phyloP scores from a whole-genome alignment of 1,284 basidiomycete species.

The Fomitopsis schrenkii region DNA sequence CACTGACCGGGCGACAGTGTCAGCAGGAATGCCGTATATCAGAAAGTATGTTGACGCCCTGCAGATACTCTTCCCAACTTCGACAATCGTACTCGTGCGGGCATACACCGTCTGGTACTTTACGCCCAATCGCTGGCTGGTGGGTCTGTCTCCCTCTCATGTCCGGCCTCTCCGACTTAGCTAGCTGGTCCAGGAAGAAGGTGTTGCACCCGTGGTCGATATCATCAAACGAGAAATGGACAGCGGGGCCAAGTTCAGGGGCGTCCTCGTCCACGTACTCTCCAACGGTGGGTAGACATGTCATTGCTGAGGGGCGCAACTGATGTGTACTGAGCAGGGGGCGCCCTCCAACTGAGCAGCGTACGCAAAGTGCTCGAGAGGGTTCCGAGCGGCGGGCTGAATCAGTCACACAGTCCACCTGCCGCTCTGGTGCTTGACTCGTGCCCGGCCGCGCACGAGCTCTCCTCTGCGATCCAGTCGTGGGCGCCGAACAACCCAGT shows the following conservation, averaged over 20 bases:
- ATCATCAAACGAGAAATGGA: slow-evolving; percentile 1
- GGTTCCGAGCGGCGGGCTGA: not conserved
- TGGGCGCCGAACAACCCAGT: slow-evolving; percentile 7
- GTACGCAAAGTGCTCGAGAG: slow-evolving; percentile 11
- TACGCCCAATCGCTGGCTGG: not conserved
- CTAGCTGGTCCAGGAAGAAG: slow-evolving; percentile 1
- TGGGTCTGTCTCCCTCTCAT: not conserved
- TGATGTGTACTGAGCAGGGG: slow-evolving; percentile 1
- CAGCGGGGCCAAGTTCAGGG: slow-evolving; percentile 1
- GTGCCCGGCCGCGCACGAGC: slow-evolving; percentile 6
- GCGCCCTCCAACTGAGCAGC: slow-evolving; percentile 13
- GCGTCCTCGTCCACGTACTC: slow-evolving; percentile 9
- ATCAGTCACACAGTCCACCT: not conserved
- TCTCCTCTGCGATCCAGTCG: slow-evolving; percentile 5
- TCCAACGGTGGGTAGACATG: slow-evolving; percentile 10
- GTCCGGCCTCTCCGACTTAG: not conserved
- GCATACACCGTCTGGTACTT: not conserved
- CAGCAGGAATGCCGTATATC: not conserved
- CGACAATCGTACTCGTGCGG: not conserved
- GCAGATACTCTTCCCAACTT: not conserved
- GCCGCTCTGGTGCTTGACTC: slow-evolving; percentile 15
- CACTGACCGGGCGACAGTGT: not conserved
- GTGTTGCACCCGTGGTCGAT: slow-evolving; percentile 8
- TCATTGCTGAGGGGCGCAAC: not conserved
- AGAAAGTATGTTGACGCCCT: slow-evolving; percentile 2